Base-by-base conservation (phyloP, 1,139 yeast species). In the Geotrichum citri-aurantii region DNA sequence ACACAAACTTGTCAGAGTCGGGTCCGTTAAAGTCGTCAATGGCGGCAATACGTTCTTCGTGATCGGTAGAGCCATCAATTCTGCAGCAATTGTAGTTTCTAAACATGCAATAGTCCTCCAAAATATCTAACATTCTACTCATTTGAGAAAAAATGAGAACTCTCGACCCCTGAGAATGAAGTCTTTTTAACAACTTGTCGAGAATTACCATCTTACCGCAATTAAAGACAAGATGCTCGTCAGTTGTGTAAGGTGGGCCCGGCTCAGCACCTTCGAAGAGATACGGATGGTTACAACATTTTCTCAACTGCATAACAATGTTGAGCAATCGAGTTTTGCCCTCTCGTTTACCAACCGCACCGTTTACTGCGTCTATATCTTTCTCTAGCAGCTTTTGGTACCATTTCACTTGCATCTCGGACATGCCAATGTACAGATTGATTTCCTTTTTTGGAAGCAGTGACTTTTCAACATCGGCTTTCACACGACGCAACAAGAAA, bases 201-300 rank as follows among this genome's bases (percentile, higher is more conserved):
- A 93, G 75, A 54, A 93, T 88, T 58, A 88, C 80, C 88, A 93
- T 86, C 71, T 93, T 93, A 42, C 96, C 97, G 8, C 96, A 81
- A 70, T 93, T 93, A 73, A 71, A 86, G 8, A 93, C 86, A 65
- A 93, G 79, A 74, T 93, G 98, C 71, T 92, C 98, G 72, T 92
- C 99, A 1, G 96, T 93, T 2, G 98, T 93, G 70, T 80, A 93
- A 0, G 99, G 99, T 1, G 99, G 99, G 8, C 99, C 98, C 0
- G 98, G 98, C 71, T 93, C 99, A 1, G 99, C 99, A 44, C 99
- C 98, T 71, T 93, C 98, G 69, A 93, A 93, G 57, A 93, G 76
- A 71, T 93, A 93, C 0, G 99, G 99, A 73, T 93, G 99, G 70
- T 93, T 93, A 73, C 98, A 93, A 71, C 98, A 93, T 72, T 93